Percentiles rank a stretch among this genome's conserved stretches.
Conservation (phyloP, 2,329 filamentous ascomycete genomes). For the Trichophyton schoenleinii region DNA sequence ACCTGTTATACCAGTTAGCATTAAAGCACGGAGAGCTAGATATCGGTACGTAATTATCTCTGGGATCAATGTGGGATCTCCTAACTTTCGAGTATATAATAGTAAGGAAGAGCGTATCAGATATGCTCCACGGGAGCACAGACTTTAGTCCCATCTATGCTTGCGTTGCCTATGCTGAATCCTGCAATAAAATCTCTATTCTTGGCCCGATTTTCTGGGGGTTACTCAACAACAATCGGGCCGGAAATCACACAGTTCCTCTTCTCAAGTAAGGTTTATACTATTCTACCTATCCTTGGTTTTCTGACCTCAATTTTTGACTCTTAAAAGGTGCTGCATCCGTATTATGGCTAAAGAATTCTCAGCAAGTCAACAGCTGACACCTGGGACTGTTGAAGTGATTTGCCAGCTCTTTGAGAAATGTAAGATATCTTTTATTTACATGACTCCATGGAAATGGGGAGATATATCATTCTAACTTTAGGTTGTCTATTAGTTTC, state of each 20-base stretch:
- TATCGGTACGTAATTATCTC: conserved; percentile 26
- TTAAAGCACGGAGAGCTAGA: conserved; percentile 47
- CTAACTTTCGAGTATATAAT: neutral
- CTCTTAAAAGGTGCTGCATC: neutral
- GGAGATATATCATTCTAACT: neutral
- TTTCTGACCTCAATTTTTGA: neutral
- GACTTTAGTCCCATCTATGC: conserved; percentile 54
- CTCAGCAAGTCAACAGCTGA: neutral
- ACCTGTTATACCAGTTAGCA: conserved; percentile 63
- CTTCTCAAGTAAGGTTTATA: neutral
- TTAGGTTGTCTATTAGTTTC: conserved; percentile 6
- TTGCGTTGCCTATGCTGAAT: conserved; percentile 65
- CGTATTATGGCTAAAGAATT: neutral
- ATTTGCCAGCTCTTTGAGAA: conserved; percentile 45
- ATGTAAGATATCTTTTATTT: conserved; percentile 25
- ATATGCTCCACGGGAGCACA: neutral
- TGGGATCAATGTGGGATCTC: too few species aligned
- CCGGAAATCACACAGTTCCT: too few species aligned
- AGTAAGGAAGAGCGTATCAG: neutral
- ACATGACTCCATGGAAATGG: neutral
- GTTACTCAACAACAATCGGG: neutral
- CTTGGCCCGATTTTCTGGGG: conserved; percentile 38
- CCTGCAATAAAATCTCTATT: conserved; percentile 48
- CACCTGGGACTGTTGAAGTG: conserved; percentile 29
- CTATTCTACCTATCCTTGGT: neutral